These are phyloP conservation scores for Clitopilus passeckerianus DNA, from an alignment of 768 basidiomycete genomes.

Conservation along the genomic window DNA sequence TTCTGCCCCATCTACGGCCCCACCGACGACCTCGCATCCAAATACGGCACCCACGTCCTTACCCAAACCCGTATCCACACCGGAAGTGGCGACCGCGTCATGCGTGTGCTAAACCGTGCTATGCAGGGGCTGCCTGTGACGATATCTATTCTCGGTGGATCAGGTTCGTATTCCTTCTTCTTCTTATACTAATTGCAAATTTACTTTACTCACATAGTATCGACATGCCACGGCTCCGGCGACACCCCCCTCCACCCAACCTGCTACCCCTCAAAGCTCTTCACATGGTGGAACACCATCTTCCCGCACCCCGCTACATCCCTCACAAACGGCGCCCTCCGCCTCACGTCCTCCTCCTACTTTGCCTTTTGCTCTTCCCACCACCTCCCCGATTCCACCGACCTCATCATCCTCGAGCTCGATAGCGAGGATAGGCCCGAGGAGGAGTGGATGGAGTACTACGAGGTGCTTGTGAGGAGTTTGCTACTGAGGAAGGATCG, in stretches of 20 bases:
- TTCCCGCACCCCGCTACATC: slow-evolving; percentile 98
- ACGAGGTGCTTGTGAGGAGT: slow-evolving; percentile 90
- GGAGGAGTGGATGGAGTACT: slow-evolving; percentile 56
- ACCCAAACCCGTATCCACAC: slow-evolving; percentile 71
- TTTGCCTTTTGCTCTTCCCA: slow-evolving; percentile 93
- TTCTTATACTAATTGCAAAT: neutral
- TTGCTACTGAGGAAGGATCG: slow-evolving; percentile 85
- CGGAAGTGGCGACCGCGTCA: slow-evolving; percentile 79
- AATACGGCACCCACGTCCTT: slow-evolving; percentile 73
- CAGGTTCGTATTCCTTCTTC: slow-evolving; percentile 43
- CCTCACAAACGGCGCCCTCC: slow-evolving; percentile 95
- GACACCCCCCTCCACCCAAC: slow-evolving; percentile 79
- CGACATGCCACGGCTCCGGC: slow-evolving; percentile 90
- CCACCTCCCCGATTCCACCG: slow-evolving; percentile 90
- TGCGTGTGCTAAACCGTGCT: slow-evolving; percentile 79
- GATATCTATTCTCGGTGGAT: slow-evolving; percentile 87
- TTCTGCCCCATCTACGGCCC: slow-evolving; percentile 91
- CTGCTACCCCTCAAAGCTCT: slow-evolving; percentile 95
- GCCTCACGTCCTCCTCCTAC: slow-evolving; percentile 88
- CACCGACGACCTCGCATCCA: slow-evolving; percentile 70
- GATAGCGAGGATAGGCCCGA: slow-evolving; percentile 84
- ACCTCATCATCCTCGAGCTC: slow-evolving; percentile 93
- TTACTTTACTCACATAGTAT: too few species aligned
- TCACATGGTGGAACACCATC: slow-evolving; percentile 96
- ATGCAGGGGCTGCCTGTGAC: slow-evolving; percentile 83